A percentile compares a stretch with the other conserved stretches of the same genome.
Conservation (phyloP, 805 yeast species). For the Saccharomycopsis babjevae region DNA sequence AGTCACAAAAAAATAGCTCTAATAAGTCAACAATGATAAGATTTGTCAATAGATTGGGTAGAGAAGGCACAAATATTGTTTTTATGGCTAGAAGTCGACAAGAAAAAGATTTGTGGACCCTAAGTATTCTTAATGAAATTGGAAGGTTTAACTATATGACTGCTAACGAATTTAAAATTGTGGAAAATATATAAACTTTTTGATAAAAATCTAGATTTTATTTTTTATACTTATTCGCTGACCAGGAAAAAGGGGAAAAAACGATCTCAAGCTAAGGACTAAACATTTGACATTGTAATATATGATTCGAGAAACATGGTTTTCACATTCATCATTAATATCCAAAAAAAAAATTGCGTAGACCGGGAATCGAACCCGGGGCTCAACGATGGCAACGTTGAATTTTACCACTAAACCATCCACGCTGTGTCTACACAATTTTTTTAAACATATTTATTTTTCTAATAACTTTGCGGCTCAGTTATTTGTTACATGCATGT, state of each 20-base stretch:
- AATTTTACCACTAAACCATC: slow-evolving; percentile 49
- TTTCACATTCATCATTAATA: not conserved
- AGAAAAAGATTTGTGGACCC: slow-evolving; percentile 79
- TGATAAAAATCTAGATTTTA: not conserved
- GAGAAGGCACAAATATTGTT: slow-evolving; percentile 56
- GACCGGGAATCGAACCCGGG: slow-evolving; percentile 55
- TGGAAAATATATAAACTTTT: not conserved
- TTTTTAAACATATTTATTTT: not conserved
- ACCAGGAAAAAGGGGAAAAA: too few relatives aligned
- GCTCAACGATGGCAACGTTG: slow-evolving; percentile 49
- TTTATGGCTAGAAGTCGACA: slow-evolving; percentile 76
- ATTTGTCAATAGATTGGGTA: slow-evolving; percentile 46
- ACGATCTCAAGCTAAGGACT: not conserved
- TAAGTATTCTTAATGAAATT: slow-evolving; percentile 9
- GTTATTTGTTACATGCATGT: too few relatives aligned
- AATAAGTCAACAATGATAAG: not conserved
- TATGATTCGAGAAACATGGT: not conserved
- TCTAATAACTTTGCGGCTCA: too few relatives aligned
- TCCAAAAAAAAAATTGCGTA: slow-evolving; percentile 31
- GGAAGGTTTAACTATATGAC: slow-evolving; percentile 10
- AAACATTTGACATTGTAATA: not conserved
- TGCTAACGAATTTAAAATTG: not conserved
- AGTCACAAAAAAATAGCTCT: not conserved
- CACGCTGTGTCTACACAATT: slow-evolving; percentile 26
- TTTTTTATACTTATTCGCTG: too few relatives aligned